Evolutionary conservation across 2,329 filamentous ascomycete species (phyloP).

Genomic region (Chrysoporthe cubensis): DNA sequence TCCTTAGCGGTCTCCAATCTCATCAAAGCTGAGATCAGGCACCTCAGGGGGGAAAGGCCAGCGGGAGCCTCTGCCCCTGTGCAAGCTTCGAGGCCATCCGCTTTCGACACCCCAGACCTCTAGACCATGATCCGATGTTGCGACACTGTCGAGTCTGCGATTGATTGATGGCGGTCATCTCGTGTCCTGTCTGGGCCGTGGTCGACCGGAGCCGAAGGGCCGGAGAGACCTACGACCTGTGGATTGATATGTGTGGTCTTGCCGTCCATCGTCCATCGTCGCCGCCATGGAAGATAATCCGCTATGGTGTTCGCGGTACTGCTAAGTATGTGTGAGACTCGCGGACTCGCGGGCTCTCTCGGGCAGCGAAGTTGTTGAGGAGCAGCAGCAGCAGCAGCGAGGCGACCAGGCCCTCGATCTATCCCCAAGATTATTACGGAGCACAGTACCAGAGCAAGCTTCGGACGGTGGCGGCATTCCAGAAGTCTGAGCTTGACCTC

Average conservation of each 20-base stretch:
- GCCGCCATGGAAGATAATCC: no score
- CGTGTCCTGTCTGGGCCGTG: neutral
- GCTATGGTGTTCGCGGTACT: no score
- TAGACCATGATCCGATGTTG: conserved; percentile 2
- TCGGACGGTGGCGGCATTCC: conserved; percentile 14
- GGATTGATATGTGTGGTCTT: no score
- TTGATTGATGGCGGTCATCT: neutral
- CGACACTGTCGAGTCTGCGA: neutral
- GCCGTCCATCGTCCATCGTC: no score
- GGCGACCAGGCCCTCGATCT: conserved; percentile 4
- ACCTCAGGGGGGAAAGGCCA: neutral
- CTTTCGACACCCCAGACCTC: neutral
- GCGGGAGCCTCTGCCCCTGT: no score
- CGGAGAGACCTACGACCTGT: no score
- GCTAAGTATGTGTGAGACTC: neutral
- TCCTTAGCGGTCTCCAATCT: conserved; percentile 1
- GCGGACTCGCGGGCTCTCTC: conserved; percentile 19
- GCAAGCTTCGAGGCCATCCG: neutral
- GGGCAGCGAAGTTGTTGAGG: conserved; percentile 22
- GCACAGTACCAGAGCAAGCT: conserved; percentile 13
- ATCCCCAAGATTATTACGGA: neutral
- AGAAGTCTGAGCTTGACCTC: conserved; percentile 19
- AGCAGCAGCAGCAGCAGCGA: neutral
- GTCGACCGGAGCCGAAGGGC: neutral
- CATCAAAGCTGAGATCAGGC: conserved; percentile 3